These are phyloP conservation scores for Naganishia antarctica DNA, from an alignment of 768 basidiomycete genomes.

Conservation along the genomic window DNA sequence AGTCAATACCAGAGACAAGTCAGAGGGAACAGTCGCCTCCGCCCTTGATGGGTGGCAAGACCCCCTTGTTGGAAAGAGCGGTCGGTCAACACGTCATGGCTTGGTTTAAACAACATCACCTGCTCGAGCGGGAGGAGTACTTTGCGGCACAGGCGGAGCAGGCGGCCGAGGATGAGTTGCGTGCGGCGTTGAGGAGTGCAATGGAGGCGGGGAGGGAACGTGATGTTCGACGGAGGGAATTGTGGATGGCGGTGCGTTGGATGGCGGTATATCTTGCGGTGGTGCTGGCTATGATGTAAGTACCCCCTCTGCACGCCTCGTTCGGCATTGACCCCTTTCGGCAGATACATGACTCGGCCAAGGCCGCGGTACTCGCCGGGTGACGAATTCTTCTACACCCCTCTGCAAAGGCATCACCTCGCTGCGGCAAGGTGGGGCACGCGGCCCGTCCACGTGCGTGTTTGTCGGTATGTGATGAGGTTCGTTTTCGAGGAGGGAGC, in stretches of 20 bases:
- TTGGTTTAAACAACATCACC: background rate
- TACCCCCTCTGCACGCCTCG: background rate
- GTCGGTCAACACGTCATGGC: background rate
- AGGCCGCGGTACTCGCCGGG: background rate
- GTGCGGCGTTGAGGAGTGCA: background rate
- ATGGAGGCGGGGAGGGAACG: background rate
- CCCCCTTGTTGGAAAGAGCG: background rate
- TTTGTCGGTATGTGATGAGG: background rate
- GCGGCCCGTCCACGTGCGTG: background rate
- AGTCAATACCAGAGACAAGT: no score
- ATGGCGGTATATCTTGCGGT: background rate
- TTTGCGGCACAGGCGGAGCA: background rate
- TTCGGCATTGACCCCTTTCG: no score
- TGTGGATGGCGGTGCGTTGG: background rate
- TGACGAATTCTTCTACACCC: conserved; percentile 5
- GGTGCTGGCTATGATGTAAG: background rate
- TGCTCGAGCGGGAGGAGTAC: background rate
- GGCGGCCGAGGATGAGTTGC: background rate
- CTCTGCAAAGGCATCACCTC: background rate
- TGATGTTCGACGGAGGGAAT: background rate
- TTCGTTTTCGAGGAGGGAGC: background rate
- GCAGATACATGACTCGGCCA: background rate
- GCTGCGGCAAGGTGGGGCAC: background rate
- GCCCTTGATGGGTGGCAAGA: no score
- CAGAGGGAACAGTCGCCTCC: no score